Conservation (phyloP, 495 filamentous ascomycete genomes). For the Echria macrotheca region DNA sequence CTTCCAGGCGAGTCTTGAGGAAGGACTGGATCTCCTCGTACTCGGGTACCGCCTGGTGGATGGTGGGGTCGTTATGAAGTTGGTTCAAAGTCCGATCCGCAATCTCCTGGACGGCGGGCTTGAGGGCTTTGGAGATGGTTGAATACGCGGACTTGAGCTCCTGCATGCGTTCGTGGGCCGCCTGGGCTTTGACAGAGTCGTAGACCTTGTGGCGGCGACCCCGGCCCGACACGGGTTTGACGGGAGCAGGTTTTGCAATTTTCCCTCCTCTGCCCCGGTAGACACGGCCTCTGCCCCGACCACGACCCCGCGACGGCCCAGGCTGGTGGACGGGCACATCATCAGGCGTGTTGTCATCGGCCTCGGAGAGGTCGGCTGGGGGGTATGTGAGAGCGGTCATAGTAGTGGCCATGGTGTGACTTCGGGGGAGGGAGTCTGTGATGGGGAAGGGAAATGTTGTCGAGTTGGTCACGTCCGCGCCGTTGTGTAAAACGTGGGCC, state of each 20-base stretch:
- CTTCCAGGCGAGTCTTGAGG: conserved; percentile 27
- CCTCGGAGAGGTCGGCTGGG: conserved; percentile 9
- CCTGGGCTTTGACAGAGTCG: conserved; percentile 34
- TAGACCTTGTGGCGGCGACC: conserved; percentile 42
- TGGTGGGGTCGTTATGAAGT: conserved; percentile 26
- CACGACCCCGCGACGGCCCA: conserved; percentile 24
- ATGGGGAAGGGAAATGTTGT: background rate
- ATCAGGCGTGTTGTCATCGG: conserved; percentile 21
- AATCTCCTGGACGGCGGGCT: conserved; percentile 38
- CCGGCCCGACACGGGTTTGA: conserved; percentile 29
- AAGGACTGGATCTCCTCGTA: conserved; percentile 23
- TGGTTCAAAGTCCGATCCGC: conserved; percentile 35
- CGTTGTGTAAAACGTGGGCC: conserved; percentile 12
- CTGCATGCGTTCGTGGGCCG: conserved; percentile 41
- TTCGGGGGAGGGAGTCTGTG: background rate
- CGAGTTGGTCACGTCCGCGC: conserved; percentile 5
- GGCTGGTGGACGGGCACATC: conserved; percentile 10
- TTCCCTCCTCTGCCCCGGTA: conserved; percentile 20
- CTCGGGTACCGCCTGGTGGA: conserved; percentile 29
- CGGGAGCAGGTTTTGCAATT: conserved; percentile 28
- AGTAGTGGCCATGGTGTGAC: background rate
- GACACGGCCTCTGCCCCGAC: conserved; percentile 26
- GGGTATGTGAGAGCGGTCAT: conserved; percentile 13
- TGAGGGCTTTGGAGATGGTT: conserved; percentile 32
- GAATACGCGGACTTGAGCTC: conserved; percentile 37